Evolutionary conservation across 345 rosid species (phyloP).

Genomic region (Arabidopsis arenosa): DNA sequence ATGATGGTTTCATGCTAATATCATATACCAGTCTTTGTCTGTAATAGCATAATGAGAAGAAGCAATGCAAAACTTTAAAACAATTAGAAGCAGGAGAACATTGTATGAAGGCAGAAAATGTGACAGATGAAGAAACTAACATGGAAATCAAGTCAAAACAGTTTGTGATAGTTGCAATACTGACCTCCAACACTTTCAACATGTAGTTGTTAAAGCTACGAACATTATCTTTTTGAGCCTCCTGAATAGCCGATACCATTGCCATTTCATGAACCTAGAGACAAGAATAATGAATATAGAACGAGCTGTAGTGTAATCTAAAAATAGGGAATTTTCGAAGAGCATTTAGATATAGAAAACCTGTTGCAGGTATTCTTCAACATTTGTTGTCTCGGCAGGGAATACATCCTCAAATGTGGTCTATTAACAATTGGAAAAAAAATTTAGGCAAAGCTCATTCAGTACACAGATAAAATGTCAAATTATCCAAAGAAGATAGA

Average conservation of each 20-base stretch:
- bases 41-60: constrained; percentile 6
- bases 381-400: constrained; percentile 84
- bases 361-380: constrained; percentile 93
- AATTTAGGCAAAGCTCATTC: neutral
- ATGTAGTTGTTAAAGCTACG: constrained; percentile 83
- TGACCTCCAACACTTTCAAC: constrained; percentile 88
- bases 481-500: neutral
- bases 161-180: constrained; percentile 18
- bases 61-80: neutral
- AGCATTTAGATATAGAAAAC: constrained; percentile 43
- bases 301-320: neutral
- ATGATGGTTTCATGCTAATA: constrained; percentile 13
- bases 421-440: constrained; percentile 44
- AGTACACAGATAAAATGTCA: neutral
- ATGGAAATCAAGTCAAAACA: neutral
- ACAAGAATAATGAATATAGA: constrained; percentile 13
- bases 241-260: constrained; percentile 86
- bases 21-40: neutral
- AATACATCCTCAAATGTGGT: constrained; percentile 90
- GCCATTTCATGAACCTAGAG: constrained; percentile 88
- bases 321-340: neutral
- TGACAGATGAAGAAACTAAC: neutral
- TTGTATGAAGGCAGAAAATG: neutral
- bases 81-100: constrained; percentile 1
- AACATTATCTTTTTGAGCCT: constrained; percentile 85